Base-by-base conservation (phyloP, 768 basidiomycete species). In the Termitomyces sp. region DNA sequence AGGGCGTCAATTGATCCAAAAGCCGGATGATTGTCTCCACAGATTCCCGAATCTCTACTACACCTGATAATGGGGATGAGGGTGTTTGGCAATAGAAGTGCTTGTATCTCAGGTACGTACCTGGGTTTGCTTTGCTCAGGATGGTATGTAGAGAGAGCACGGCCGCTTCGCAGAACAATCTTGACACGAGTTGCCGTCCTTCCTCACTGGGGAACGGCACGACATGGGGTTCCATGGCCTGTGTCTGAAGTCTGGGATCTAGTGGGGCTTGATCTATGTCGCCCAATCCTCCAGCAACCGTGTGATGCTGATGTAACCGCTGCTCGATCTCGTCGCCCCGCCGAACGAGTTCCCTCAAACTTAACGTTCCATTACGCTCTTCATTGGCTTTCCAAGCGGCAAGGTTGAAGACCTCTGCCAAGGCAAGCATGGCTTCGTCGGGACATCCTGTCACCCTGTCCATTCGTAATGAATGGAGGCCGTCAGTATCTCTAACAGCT, bases 401-500 rank as follows among this genome's bases (percentile, higher is more conserved):
- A 30, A 93, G 79, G 7, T 79, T 76, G n/a, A 86, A 84, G 21
- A 82, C 78, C 65, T 92, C 89, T 23, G 84, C 89, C 58, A 92
- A 79, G 37, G 83, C 87, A 58, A 91, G 79, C 66, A 92, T 70
- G 9, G 83, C 86, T 63, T 87, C 87, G 63, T 93, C 88, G 2
- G 90, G 85, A 73, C 89, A 91, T 28, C 90, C 90, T 23, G 82
- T 85, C 58, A 91, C 70, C 45, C 72, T 69, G 60, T 89, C 87
- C 80, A 91, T 85, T 48, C 79, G 79, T 61, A 84, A 70, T 52
- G 80, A 74, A 51, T 72, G 72, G 47, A 76, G 66, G 56, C 66
- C 61, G 21, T 71, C 69, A 39, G 65, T 59, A 34, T 67, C 67
- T 17, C 68, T 72, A 16, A 72, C 70, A 62, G 68, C 71, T 53